Percentiles rank a stretch among this genome's conserved stretches.
Conservation (phyloP, 2,329 filamentous ascomycete genomes). For the Apiospora phragmitis region DNA sequence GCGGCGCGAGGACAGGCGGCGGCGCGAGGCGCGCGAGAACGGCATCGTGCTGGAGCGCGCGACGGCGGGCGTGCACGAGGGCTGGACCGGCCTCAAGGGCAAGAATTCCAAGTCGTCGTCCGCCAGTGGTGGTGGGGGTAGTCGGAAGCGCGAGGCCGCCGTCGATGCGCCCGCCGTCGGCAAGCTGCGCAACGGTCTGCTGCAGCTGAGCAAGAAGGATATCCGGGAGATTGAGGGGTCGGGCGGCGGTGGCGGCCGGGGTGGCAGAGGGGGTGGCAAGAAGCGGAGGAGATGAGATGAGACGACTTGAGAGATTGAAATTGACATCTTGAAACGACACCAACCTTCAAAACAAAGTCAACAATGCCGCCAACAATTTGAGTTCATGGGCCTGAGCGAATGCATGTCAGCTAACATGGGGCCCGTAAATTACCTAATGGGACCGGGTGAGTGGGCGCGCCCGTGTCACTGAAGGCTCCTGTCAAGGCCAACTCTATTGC, state of each 20-base stretch:
- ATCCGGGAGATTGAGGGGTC: slow-evolving; percentile 43
- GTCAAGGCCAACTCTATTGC: neutral
- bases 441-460: neutral
- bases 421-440: neutral
- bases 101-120: slow-evolving; percentile 31
- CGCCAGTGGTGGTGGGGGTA: slow-evolving; percentile 35
- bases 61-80: slow-evolving; percentile 24
- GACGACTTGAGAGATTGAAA: neutral
- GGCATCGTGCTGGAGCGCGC: slow-evolving; percentile 80
- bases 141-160: slow-evolving; percentile 47
- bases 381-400: neutral
- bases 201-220: slow-evolving; percentile 78
- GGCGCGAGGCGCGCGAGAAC: slow-evolving; percentile 82
- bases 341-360: neutral
- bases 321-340: neutral
- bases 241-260: slow-evolving; percentile 12
- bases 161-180: slow-evolving; percentile 81
- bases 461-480: neutral
- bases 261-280: slow-evolving; percentile 20
- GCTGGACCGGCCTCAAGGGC: slow-evolving; percentile 14
- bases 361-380: neutral
- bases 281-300: slow-evolving; percentile 27
- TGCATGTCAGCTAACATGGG: neutral
- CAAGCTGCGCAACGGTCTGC: slow-evolving; percentile 69
- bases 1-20: slow-evolving; percentile 67